A percentile compares a stretch with the other conserved stretches of the same genome.
These are phyloP conservation scores for Plectosphaerella cucumerina DNA, from an alignment of 2,329 filamentous ascomycete species.

Conservation along the genomic window DNA sequence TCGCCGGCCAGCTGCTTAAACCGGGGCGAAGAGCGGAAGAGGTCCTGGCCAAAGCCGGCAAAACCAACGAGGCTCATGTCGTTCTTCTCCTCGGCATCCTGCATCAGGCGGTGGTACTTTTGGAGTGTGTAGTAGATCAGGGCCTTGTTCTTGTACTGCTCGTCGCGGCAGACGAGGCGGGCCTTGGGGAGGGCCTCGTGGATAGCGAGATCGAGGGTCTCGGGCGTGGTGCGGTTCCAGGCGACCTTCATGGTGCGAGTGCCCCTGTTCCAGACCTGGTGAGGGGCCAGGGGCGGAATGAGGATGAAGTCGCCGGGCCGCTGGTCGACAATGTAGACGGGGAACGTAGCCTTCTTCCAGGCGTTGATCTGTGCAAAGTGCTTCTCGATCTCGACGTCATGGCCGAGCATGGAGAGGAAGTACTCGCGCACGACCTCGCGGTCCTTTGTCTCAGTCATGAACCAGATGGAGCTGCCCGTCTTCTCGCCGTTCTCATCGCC, in stretches of 20 bases:
- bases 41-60: slow-evolving; percentile 43
- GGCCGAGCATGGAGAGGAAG: slow-evolving; percentile 86
- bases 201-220: slow-evolving; percentile 83
- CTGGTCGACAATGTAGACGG: slow-evolving; percentile 89
- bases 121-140: slow-evolving; percentile 85
- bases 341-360: slow-evolving; percentile 92
- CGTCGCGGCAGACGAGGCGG: slow-evolving; percentile 87
- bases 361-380: slow-evolving; percentile 95
- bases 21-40: slow-evolving; percentile 34
- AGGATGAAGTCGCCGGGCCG: slow-evolving; percentile 87
- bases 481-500: slow-evolving; percentile 68
- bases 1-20: slow-evolving; percentile 73
- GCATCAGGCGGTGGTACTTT: slow-evolving; percentile 68
- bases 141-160: slow-evolving; percentile 98
- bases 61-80: slow-evolving; percentile 41
- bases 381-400: slow-evolving; percentile 95
- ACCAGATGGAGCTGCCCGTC: slow-evolving; percentile 91
- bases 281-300: slow-evolving; percentile 86
- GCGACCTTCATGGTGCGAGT: slow-evolving; percentile 96
- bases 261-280: slow-evolving; percentile 97
- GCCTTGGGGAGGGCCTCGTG: slow-evolving; percentile 85
- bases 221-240: slow-evolving; percentile 92
- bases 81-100: slow-evolving; percentile 46
- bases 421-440: slow-evolving; percentile 88
- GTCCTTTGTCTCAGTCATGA: slow-evolving; percentile 97